Base-by-base conservation (phyloP, 2,329 filamentous ascomycete species). In the Colletotrichum navitas region DNA sequence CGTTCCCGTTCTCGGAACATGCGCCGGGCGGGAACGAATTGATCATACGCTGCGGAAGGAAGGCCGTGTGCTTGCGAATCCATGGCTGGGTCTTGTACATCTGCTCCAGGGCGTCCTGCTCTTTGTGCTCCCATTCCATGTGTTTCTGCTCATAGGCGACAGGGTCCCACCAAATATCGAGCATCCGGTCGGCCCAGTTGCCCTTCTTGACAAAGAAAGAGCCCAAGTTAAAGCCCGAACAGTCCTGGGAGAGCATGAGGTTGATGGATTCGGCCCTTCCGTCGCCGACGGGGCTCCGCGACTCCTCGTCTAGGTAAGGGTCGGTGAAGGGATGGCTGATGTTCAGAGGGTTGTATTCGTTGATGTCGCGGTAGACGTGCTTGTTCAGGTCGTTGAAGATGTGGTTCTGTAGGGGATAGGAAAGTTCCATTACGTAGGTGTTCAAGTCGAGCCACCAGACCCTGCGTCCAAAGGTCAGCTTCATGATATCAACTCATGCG, bases 401-500 rank as follows among this genome's bases (percentile, higher is more conserved):
- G 81, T 99, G 95, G 54, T 88, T 87, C 80, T 98, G 95, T 26
- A 99, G 87, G 12, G 95, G 97, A 81, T 94, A 94, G 26, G 90
- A 91, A 4, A 94, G 94, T 80, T 99, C 96, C 96, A 99, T 99
- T 81, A 99, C 92, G 83, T 95, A 97, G 3, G 96, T 99, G 83
- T 97, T 97, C 49, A 98, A 89, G 81, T 99, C 96, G 69, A 99
- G 87, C 95, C 96, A 99, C 96, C 96, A 99, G 78, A 99, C 96
- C 95, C 95, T 97, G 79, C 10, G 24, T 18, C 26, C 56, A 54
- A 21, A 8, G 5, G 51, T 68, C 24, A 66, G 61, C 59, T 34
- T 24, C 18, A 29, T 12, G 32, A 21, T 12, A 18, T 52, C 24
- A 39, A 36, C 32, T 32, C 21, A 11, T 43, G 21, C 8, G n/a